Base-by-base conservation (phyloP, 129 eudicot species). In the Flaveria trinervia region DNA sequence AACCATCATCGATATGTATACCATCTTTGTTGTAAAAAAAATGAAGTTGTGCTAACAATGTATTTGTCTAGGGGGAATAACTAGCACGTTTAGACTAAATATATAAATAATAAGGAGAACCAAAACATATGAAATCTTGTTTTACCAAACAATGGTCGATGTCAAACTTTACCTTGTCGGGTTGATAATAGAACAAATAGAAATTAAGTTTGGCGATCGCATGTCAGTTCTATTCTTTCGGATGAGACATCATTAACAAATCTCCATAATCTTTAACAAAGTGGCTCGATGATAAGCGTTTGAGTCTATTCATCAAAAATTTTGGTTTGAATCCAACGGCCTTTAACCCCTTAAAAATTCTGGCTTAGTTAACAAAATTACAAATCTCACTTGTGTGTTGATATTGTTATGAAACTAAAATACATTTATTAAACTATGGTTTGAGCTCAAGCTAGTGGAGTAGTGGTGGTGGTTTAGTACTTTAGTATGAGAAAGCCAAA, bases 91-190 rank as follows among this genome's bases (percentile, higher is more conserved):
- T 65, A 26, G 23, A 20, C 9, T 49, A 43, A 44, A 50, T 65
- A 18, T 18, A 49, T 25, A 65, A 48, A 8, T 68, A 43, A 77
- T 68, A 25, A 45, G 69, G 23, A 46, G n/a, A 39, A 45, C 60
- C 26, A 11, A 10, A 0, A 8, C 81, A 68, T 68, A 60, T 68
- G 70, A 55, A 77, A 26, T 68, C 17, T 44, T 55, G 25, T 41
- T 44, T 57, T 68, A 69, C 70, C 70, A 44, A 17, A 70, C 33
- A 69, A 23, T 15, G 48, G 51, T 44, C 60, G 25, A 61, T 3
- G 51, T 30, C 71, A 45, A 61, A 45, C 60, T 70, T 8, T 23
- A 25, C 69, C 28, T 48, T 23, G 33, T 41, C 30, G n/a, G 41
- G 54, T 33, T 8, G 25, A 66, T 46, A 16, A 25, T 68, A 50